Evolutionary conservation across 106 monocot genomes (phyloP), one percentile per base, ranked within the genome.

Genomic region (Amphibolis antarctica): DNA sequence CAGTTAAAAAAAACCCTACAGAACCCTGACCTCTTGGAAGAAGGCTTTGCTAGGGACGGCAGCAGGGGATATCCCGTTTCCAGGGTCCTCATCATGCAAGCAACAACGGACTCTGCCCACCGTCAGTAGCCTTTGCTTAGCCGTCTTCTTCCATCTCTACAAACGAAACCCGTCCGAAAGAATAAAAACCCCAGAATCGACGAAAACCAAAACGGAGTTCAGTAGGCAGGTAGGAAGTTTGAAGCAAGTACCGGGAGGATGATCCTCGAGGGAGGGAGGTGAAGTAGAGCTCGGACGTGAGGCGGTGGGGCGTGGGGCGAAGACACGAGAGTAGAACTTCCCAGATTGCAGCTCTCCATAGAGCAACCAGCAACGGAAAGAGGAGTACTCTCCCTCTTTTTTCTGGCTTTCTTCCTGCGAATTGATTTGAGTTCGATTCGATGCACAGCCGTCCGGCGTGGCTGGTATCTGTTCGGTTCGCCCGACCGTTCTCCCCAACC

Each of bases 11-110:
- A 36, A 36, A 36, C 2, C 36, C 36, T 20, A 42, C n/a, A 43
- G 43, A 61, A 5, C 22, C 17, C 22, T 26, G 29, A 85, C 88
- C 88, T 88, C 84, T 65, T 84, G 66, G 17, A 59, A 67, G 59
- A 88, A 88, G 50, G 76, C 76, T 60, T 81, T 84, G 45, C 74
- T 60, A 44, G 76, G 55, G 29, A 28, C 27, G 11, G 27, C n/a
- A n/a, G n/a, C n/a, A n/a, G n/a, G n/a, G n/a, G n/a, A n/a, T n/a
- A n/a, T n/a, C n/a, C n/a, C n/a, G n/a, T n/a, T n/a, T n/a, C n/a
- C 28, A 18, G 69, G n/a, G 59, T 77, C 74, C 49, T 19, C 43
- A 11, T 60, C 75, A 9, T 56, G n/a, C n/a, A n/a, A 64, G 13
- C 73, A 55, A 36, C 27, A 47, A 31, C 75, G 78, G 25, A 81